Conservation (phyloP, 495 filamentous ascomycete genomes). For the Aspergillus affinis region DNA sequence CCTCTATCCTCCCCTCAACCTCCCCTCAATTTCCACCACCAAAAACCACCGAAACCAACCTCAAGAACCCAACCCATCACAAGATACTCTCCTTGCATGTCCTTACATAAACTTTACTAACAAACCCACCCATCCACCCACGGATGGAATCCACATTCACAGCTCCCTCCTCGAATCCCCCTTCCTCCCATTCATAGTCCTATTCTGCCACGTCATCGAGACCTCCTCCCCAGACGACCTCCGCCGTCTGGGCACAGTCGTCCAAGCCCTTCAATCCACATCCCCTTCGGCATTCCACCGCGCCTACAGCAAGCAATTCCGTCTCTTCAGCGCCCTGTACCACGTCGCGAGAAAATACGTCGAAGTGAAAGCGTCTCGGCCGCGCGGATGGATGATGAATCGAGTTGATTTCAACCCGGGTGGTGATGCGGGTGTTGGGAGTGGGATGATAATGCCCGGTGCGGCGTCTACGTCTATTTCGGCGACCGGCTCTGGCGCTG, state of each 20-base stretch:
- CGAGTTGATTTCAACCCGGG: background rate
- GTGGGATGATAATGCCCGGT: background rate
- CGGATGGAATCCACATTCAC: background rate
- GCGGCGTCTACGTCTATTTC: background rate
- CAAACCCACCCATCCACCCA: too few species aligned
- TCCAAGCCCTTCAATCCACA: constrained; percentile 16
- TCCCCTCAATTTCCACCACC: too few species aligned
- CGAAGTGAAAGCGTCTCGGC: constrained; percentile 12
- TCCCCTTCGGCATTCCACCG: background rate
- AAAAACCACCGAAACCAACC: background rate
- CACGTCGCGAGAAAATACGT: constrained; percentile 17
- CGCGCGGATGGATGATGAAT: background rate
- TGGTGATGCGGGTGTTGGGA: background rate
- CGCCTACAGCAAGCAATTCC: constrained; percentile 11
- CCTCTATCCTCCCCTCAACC: background rate
- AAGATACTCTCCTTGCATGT: too few species aligned
- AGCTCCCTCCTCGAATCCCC: constrained; percentile 18
- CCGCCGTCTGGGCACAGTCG: constrained; percentile 10
- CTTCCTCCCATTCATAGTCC: constrained; percentile 22
- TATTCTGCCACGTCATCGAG: constrained; percentile 26
- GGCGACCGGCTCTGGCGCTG: too few species aligned
- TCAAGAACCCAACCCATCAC: background rate
- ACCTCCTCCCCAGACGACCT: constrained; percentile 15
- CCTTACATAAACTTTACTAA: too few species aligned
- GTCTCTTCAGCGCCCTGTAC: constrained; percentile 19